These are phyloP conservation scores for Triticum dicoccoides DNA, from an alignment of 176 grass and related monocot genomes.

Conservation along the genomic window DNA sequence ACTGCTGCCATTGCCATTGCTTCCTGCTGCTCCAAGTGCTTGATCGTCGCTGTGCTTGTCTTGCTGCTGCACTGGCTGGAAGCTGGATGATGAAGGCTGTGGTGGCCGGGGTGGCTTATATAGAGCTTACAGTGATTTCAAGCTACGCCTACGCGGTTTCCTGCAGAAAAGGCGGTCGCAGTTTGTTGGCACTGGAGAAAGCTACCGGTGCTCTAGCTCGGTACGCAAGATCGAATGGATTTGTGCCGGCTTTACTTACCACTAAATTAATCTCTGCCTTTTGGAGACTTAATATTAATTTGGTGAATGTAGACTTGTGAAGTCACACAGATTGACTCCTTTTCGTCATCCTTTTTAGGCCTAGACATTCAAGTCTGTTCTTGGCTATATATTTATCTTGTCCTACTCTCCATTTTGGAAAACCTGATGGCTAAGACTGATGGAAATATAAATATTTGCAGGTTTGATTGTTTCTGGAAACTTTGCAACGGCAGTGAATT, in stretches of 20 bases:
- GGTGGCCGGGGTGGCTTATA: not conserved
- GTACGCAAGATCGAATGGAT: not conserved
- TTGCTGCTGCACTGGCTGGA: not conserved
- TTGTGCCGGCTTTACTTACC: not conserved
- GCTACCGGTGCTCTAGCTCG: not conserved
- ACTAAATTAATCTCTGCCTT: not conserved
- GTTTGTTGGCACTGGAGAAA: constrained; percentile 8
- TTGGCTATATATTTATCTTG: not conserved
- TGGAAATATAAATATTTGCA: not conserved
- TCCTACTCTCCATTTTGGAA: constrained; percentile 10
- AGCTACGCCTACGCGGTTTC: constrained; percentile 40
- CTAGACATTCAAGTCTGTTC: not conserved
- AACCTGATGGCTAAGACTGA: not conserved
- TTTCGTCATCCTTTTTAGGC: not conserved
- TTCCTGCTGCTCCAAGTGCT: not conserved
- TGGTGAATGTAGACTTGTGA: not conserved
- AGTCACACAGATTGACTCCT: constrained; percentile 26
- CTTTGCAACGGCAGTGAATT: not conserved
- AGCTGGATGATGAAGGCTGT: not conserved
- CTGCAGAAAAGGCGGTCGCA: constrained; percentile 2
- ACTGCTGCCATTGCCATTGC: not conserved
- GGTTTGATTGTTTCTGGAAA: not conserved
- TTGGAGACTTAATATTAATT: not conserved
- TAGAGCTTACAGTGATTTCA: not conserved
- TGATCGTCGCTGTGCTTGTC: not conserved